Percentiles rank a stretch among this genome's conserved stretches.
Evolutionary conservation across 495 filamentous ascomycete species (phyloP).

Genomic region (Amorphotheca resinae): DNA sequence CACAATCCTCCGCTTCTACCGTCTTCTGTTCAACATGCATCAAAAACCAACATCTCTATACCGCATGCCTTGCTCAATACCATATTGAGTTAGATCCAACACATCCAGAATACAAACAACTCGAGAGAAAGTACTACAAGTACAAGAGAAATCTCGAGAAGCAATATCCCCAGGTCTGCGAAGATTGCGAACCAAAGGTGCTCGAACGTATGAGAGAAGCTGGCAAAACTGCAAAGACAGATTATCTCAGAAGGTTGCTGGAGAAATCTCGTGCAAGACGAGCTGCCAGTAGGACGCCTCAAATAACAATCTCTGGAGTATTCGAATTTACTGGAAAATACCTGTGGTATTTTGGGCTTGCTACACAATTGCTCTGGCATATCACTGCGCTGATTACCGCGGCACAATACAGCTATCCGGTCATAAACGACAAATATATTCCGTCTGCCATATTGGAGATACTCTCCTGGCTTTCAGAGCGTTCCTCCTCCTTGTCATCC

Average conservation of each 20-base stretch:
- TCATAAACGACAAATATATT: background rate
- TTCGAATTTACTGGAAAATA: constrained; percentile 33
- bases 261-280: constrained; percentile 41
- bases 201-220: constrained; percentile 50
- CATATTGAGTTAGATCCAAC: constrained; percentile 32
- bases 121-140: constrained; percentile 35
- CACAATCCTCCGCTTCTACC: background rate
- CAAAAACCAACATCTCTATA: constrained; percentile 71
- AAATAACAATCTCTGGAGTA: constrained; percentile 29
- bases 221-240: constrained; percentile 66
- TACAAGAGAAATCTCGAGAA: constrained; percentile 56
- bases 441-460: too few species aligned
- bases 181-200: constrained; percentile 56
- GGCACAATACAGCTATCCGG: background rate
- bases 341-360: constrained; percentile 41
- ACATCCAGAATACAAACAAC: constrained; percentile 48
- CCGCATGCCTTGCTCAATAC: constrained; percentile 52
- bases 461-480: background rate
- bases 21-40: constrained; percentile 69
- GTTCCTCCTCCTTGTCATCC: background rate
- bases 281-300: constrained; percentile 20
- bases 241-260: constrained; percentile 61
- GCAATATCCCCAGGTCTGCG: constrained; percentile 75
- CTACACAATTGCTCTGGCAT: constrained; percentile 41
- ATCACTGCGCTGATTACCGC: constrained; percentile 20